These are phyloP conservation scores for Trifolium fragiferum DNA, from an alignment of 306 rosid genomes.

Conservation along the genomic window DNA sequence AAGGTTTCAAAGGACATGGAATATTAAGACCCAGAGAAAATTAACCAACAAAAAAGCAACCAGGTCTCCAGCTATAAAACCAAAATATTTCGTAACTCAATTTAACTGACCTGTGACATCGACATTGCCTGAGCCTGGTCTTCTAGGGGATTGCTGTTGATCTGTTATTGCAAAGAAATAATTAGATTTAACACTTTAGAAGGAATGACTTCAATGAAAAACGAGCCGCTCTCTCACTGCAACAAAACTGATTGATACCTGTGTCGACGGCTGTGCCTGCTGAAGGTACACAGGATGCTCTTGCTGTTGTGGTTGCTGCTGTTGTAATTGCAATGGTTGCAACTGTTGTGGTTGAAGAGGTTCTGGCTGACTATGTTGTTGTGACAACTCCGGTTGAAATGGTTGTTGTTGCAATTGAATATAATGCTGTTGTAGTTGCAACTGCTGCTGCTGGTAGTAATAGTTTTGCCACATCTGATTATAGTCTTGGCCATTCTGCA, in stretches of 20 bases:
- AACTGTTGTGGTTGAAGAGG: slow-evolving; percentile 53
- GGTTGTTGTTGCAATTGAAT: slow-evolving; percentile 56
- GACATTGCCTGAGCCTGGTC: slow-evolving; percentile 32
- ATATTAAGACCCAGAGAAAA: slow-evolving; percentile 4
- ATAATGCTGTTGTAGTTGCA: slow-evolving; percentile 60
- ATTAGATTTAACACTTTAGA: background rate
- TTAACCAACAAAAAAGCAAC: slow-evolving; percentile 8
- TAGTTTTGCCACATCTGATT: slow-evolving; percentile 83
- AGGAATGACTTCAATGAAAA: slow-evolving; percentile 14
- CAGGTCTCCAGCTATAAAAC: slow-evolving; percentile 14
- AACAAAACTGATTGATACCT: slow-evolving; percentile 38
- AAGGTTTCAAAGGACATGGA: slow-evolving; percentile 3
- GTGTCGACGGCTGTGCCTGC: slow-evolving; percentile 51
- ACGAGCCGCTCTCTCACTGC: slow-evolving; percentile 18
- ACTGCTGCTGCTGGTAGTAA: slow-evolving; percentile 84
- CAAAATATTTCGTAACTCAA: background rate
- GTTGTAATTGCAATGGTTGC: slow-evolving; percentile 52
- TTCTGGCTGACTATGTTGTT: slow-evolving; percentile 53
- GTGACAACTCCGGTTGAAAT: slow-evolving; percentile 49
- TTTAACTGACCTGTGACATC: slow-evolving; percentile 43
- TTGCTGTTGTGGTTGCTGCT: slow-evolving; percentile 50
- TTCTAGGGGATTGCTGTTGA: slow-evolving; percentile 32
- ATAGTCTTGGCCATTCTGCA: slow-evolving; percentile 65
- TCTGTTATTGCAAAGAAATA: slow-evolving; percentile 39
- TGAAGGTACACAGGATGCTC: slow-evolving; percentile 47